Evolutionary conservation across 352 stramenopile genomes (phyloP).

Genomic region (Pythium apleroticum): DNA sequence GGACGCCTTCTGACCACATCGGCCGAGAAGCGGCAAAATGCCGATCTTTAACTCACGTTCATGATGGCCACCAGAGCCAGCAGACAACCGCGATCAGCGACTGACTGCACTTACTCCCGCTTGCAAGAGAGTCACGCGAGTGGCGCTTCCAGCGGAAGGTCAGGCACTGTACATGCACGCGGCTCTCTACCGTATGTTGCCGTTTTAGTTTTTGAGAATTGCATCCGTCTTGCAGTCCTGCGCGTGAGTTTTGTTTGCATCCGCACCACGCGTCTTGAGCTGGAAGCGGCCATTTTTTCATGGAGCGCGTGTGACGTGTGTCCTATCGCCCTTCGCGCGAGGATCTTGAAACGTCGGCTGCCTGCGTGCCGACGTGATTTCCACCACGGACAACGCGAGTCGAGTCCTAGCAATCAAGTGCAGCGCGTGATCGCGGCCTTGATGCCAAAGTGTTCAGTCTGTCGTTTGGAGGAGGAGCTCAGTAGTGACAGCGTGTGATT

Average conservation of each 20-base stretch:
- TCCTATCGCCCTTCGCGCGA: neutral
- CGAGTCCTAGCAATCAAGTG: neutral
- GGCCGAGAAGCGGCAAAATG: neutral
- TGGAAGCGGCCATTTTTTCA: neutral
- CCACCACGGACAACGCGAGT: neutral
- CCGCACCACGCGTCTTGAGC: neutral
- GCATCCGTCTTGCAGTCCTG: neutral
- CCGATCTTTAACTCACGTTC: neutral
- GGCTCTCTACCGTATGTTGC: neutral
- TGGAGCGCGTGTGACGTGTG: neutral
- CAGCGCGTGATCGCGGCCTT: neutral
- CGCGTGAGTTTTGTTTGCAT: no score
- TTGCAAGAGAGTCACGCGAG: neutral
- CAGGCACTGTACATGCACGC: no score
- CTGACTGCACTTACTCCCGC: neutral
- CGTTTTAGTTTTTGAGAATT: neutral
- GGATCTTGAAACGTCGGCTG: neutral
- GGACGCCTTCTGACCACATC: conserved; percentile 2
- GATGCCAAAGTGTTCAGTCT: neutral
- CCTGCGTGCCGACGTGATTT: neutral
- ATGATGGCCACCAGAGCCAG: neutral
- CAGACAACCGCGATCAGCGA: neutral
- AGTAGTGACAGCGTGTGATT: neutral
- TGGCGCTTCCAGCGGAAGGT: no score
- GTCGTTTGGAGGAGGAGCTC: conserved; percentile 1